Evolutionary conservation across 371 early-diverging fungal genomes (phyloP), one percentile per base, ranked within the genome.

Genomic region (Paraphysoderma sedebokerense): DNA sequence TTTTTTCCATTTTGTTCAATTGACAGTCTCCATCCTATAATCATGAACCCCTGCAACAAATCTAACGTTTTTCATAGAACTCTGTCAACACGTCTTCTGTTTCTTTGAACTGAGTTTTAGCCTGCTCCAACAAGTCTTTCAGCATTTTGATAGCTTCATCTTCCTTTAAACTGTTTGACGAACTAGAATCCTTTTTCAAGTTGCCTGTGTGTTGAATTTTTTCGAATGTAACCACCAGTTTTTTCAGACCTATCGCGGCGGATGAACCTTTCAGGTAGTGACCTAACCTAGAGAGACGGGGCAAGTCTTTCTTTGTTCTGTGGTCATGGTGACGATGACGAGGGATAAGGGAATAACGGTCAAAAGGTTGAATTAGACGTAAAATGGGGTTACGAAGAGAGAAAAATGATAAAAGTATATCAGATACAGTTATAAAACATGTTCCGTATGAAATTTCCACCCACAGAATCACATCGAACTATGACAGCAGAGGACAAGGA

Each of bases 181-280:
- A 51, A 5, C 82, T 82, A 26, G 62, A 58, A 40, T 76, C 77
- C 36, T 82, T 81, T 57, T 77, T 77, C 42, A 72, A 55, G 46
- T 85, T 80, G 22, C 88, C 89, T 52, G 73, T 70, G 54, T 85
- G 73, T 57, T 92, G 87, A 33, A 92, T 81, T 49, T 79, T 72
- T 62, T 88, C 89, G 57, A 87, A 90, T 24, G 77, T 73, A 40
- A 68, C 77, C 52, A 77, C 77, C 44, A 92, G 81, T 61, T 79
- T 81, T 48, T 61, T 76, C 36, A 92, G 60, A 9, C 92, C 92
- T 37, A 92, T 70, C 5, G 87, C 82, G 13, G 88, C 87, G 20
- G 89, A 87, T 46, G 82, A 81, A 15, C 92, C 92, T 56, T 92
- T 92, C 38, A 90, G 66, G 53, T 85, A 92, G 52, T 92, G 92